A percentile compares a stretch with the other conserved stretches of the same genome.
These are phyloP conservation scores for Thalassiosira ordinaria DNA, from an alignment of 352 stramenopile species.

Conservation along the genomic window DNA sequence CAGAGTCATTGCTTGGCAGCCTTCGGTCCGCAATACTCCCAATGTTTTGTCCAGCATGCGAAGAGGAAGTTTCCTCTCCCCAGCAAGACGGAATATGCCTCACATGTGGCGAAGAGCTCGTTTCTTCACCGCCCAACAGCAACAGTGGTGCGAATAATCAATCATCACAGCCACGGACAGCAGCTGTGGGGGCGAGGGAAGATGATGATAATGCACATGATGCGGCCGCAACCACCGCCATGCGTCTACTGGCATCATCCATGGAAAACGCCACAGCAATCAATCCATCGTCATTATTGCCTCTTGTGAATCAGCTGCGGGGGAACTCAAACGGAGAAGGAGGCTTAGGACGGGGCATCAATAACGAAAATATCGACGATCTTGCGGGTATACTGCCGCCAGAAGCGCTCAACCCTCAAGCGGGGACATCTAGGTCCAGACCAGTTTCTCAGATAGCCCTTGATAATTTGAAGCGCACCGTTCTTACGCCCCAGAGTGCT, in stretches of 20 bases:
- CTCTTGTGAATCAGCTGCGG: slow-evolving; percentile 12
- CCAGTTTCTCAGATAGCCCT: slow-evolving; percentile 16
- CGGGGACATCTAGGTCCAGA: slow-evolving; percentile 18
- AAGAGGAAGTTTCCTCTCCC: slow-evolving; percentile 16
- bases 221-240: not conserved
- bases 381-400: slow-evolving; percentile 33
- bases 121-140: slow-evolving; percentile 5
- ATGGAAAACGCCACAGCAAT: slow-evolving; percentile 12
- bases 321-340: not conserved
- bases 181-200: too few species aligned
- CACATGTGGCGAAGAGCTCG: slow-evolving; percentile 35
- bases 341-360: not conserved
- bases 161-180: not conserved
- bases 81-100: slow-evolving; percentile 22
- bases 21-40: too few species aligned
- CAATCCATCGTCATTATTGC: not conserved
- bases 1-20: too few species aligned
- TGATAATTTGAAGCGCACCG: slow-evolving; percentile 22
- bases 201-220: too few species aligned
- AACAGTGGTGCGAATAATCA: not conserved
- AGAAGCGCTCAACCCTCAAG: slow-evolving; percentile 45
- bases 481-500: slow-evolving; percentile 29
- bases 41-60: slow-evolving; percentile 35
- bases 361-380: slow-evolving; percentile 23
- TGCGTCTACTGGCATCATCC: slow-evolving; percentile 9